Evolutionary conservation across 192 early-diverging fungal species (phyloP), one percentile per base, ranked within the genome.

Genomic region (Rhizophagus prolifer): DNA sequence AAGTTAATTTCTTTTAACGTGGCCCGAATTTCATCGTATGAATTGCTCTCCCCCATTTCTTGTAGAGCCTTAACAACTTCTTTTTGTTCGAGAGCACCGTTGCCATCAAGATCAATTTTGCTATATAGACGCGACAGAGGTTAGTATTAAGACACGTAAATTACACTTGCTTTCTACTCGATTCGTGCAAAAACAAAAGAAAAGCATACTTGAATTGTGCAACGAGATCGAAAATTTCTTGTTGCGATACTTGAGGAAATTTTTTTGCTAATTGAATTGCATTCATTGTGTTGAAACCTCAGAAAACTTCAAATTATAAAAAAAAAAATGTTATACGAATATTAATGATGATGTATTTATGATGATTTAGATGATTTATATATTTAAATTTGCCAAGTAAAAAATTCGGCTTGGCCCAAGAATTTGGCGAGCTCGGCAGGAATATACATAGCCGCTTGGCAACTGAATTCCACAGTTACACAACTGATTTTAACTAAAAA

Each of bases 11-110:
- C 83, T 80, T 92, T 91, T 54, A 93, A 81, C 28, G 88, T 89
- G 12, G 82, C 81, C 46, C 91, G 90, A 62, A 94, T 90, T 63
- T 93, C 90, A 77, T 94, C 93, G 78, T 94, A 94, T 74, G 86
- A 83, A 71, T 87, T 82, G 74, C 88, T 88, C 19, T 89, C 86
- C 25, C 90, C 91, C 78, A 89, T 85, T 64, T 82, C 79, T 80
- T 92, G 89, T 60, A 89, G 86, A 13, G 87, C 88, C 65, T 89
- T 79, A 60, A 88, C 84, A 34, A 91, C 78, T 72, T 93, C 88
- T 64, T 88, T 89, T 80, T 90, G 87, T 74, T 92, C 88, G 68
- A 94, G 79, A 62, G 88, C 87, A 62, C 89, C 89, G 77, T 92
- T 90, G 50, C 84, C 83, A 80, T 93, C 92, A 41, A 93, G 79